Base-by-base conservation (phyloP, 192 early-diverging fungal genomes). In the Rhizoclosmatium globosum region DNA sequence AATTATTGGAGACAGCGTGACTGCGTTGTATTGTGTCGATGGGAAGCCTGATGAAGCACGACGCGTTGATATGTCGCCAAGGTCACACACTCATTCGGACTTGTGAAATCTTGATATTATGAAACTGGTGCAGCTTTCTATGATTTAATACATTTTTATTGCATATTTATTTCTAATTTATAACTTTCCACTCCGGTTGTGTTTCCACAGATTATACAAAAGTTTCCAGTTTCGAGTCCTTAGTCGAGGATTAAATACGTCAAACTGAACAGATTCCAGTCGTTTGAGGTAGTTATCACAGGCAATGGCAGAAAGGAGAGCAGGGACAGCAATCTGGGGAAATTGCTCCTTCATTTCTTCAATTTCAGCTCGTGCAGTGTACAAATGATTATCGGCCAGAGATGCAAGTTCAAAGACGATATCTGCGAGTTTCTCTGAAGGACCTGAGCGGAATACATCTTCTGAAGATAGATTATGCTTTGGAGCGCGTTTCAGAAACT, bases 321-420 rank as follows among this genome's bases (percentile, higher is more conserved):
- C 95, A 31, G 95, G 93, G 3, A 92, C 79, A 3, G 91, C 94
- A 43, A 47, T 43, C 81, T 73, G 81, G 78, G 85, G 81, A 41
- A 59, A 59, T 42, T 19, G n/a, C 11, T 71, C 53, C 42, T 44
- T 19, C 42, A 60, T n/a, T 47, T 70, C 77, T 21, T 46, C 21
- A 11, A 76, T 90, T 90, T 69, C 87, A 89, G 77, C 92, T 6
- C 56, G 90, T 45, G 87, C 93, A 46, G 87, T 94, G 61, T 89
- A 84, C 65, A 92, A 83, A 79, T 92, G 96, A 84, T 90, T 94
- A 85, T 91, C 91, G 65, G 92, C 96, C 53, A 85, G 83, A 3
- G 95, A 94, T 0, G 97, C 95, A 70, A 98, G 85, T 38, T 97
- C 95, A 79, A 95, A 93, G 4, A 96, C 89, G 1, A 91, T 93